A percentile compares a stretch with the other conserved stretches of the same genome.
phyloP scores from a whole-genome alignment of 768 basidiomycete genomes.

The Kwoniella heveanensis region DNA sequence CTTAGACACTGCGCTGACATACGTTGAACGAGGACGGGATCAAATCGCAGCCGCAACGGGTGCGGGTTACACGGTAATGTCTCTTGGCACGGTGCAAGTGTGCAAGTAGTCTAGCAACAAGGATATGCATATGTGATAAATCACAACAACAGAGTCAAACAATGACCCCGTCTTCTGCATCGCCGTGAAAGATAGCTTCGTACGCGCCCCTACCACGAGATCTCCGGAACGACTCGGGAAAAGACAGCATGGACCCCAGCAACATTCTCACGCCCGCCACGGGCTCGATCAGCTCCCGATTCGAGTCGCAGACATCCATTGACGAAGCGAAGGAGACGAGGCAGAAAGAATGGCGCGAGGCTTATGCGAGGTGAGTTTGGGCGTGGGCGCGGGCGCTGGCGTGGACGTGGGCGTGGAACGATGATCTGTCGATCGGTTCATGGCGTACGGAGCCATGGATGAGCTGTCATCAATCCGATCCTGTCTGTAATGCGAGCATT shows the following conservation, averaged over 20 bases:
- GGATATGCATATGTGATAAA: no score
- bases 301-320: slow-evolving; percentile 56
- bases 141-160: no score
- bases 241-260: slow-evolving; percentile 26
- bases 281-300: slow-evolving; percentile 50
- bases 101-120: neutral
- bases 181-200: no score
- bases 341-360: slow-evolving; percentile 57
- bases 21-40: slow-evolving; percentile 17
- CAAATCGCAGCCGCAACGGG: slow-evolving; percentile 2
- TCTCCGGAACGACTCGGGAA: no score
- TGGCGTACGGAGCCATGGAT: no score
- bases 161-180: neutral
- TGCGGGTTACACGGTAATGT: neutral
- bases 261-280: slow-evolving; percentile 22
- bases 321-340: slow-evolving; percentile 54
- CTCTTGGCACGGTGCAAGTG: neutral
- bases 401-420: no score
- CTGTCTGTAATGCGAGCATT: no score
- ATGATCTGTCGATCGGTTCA: no score
- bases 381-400: neutral
- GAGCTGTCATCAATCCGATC: no score
- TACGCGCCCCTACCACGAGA: no score
- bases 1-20: no score
- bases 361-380: slow-evolving; percentile 54